A percentile compares a stretch with the other conserved stretches of the same genome.
Conservation (phyloP, 495 filamentous ascomycete genomes). For the Bombardia bombarda region DNA sequence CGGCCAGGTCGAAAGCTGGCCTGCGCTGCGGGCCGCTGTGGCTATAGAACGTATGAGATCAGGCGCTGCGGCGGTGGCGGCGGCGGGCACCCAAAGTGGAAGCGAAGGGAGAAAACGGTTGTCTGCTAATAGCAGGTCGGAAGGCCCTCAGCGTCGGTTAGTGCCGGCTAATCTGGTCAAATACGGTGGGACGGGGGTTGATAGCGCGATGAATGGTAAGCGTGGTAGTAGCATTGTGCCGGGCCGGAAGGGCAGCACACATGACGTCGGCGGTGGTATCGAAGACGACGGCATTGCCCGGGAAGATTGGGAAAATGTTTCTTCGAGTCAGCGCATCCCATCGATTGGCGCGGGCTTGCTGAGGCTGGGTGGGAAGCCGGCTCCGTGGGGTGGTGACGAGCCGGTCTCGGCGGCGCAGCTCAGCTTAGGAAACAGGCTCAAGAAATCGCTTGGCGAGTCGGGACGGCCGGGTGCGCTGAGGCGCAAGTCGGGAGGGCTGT, state of each 20-base stretch:
- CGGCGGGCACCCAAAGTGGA: background rate
- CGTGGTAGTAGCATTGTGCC: background rate
- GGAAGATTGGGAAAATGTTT: constrained; percentile 28
- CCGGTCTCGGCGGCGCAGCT: constrained; percentile 35
- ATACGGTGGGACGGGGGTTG: constrained; percentile 6
- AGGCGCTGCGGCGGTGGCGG: background rate
- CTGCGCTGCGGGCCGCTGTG: constrained; percentile 13
- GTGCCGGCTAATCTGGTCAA: constrained; percentile 18
- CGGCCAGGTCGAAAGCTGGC: constrained; percentile 35
- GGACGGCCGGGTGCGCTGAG: constrained; percentile 15
- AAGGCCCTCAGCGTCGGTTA: constrained; percentile 9
- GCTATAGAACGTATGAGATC: background rate
- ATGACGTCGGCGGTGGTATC: background rate
- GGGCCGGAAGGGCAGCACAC: background rate
- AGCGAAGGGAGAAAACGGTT: background rate
- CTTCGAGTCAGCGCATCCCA: constrained; percentile 9
- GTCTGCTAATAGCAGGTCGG: background rate
- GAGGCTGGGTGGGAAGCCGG: constrained; percentile 3
- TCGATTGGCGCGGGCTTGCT: background rate
- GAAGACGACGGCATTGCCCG: constrained; percentile 14
- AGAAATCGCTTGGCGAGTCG: constrained; percentile 28
- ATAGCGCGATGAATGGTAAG: background rate
- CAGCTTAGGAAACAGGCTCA: constrained; percentile 37
- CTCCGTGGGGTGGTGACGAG: constrained; percentile 19
- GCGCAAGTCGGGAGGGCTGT: constrained; percentile 18